These are phyloP conservation scores for Sutorius eximius DNA, from an alignment of 1,284 basidiomycete species.

Conservation along the genomic window DNA sequence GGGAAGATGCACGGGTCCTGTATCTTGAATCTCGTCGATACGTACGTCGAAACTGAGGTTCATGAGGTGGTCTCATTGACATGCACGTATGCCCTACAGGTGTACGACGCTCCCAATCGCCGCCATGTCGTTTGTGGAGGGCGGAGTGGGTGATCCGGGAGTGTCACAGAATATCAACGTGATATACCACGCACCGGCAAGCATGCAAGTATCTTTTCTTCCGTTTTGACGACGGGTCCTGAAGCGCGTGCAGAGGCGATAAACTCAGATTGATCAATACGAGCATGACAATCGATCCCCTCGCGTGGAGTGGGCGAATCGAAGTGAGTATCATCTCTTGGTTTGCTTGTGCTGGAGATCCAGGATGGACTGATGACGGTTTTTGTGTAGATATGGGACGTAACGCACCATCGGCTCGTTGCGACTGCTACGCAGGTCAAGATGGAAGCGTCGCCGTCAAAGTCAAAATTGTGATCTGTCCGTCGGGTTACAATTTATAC, in stretches of 20 bases:
- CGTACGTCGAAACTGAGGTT: constrained; percentile 34
- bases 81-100: constrained; percentile 26
- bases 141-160: constrained; percentile 26
- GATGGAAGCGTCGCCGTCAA: constrained; percentile 47
- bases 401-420: constrained; percentile 49
- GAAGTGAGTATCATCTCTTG: constrained; percentile 41
- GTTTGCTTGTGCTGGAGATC: not conserved
- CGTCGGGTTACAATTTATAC: not conserved
- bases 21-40: constrained; percentile 49
- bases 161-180: constrained; percentile 50
- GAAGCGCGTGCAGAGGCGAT: constrained; percentile 41
- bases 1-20: constrained; percentile 55
- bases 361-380: not conserved
- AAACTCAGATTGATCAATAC: constrained; percentile 48
- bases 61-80: not conserved
- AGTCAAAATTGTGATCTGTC: constrained; percentile 35
- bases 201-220: constrained; percentile 38
- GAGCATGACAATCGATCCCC: constrained; percentile 44
- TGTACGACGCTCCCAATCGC: constrained; percentile 47
- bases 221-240: not conserved
- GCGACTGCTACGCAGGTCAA: constrained; percentile 55
- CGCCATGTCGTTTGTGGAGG: constrained; percentile 31
- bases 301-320: constrained; percentile 43
- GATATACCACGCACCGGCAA: constrained; percentile 55
- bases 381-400: constrained; percentile 52